These are phyloP conservation scores for Oemleria cerasiformis DNA, from an alignment of 306 rosid genomes.

Conservation along the genomic window DNA sequence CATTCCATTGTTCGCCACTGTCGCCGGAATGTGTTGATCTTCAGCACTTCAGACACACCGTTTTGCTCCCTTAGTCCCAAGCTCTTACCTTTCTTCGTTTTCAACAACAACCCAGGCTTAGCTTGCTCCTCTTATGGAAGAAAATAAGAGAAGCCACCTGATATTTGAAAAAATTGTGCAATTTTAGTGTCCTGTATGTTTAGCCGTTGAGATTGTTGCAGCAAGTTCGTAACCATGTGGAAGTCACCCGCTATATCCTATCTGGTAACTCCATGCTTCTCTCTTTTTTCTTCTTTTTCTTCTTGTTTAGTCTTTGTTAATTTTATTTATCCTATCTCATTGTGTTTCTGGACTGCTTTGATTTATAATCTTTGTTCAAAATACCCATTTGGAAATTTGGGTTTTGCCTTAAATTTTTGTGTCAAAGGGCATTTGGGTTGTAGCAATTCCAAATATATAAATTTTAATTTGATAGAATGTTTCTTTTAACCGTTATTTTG, in stretches of 20 bases:
- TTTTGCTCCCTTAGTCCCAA: no score
- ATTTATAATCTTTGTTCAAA: not conserved
- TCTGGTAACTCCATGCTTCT: conserved; percentile 20
- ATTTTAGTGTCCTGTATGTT: not conserved
- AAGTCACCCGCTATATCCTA: conserved; percentile 20
- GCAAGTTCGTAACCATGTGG: conserved; percentile 12
- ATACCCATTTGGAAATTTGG: no score
- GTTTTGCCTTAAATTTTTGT: no score
- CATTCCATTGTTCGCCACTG: no score
- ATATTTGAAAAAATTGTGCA: no score
- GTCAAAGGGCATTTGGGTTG: no score
- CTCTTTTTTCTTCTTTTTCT: not conserved
- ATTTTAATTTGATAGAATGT: not conserved
- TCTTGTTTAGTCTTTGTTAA: not conserved
- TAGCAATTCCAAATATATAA: no score
- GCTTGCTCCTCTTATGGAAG: not conserved
- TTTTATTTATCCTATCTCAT: not conserved
- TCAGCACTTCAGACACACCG: no score
- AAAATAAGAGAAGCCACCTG: not conserved
- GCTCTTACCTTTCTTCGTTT: no score
- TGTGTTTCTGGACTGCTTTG: not conserved
- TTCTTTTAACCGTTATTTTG: not conserved
- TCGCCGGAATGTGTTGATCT: no score
- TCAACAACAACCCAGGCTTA: no score
- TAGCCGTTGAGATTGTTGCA: not conserved